Base-by-base conservation (phyloP, 257 asterid species). In the Solanum pimpinellifolium region DNA sequence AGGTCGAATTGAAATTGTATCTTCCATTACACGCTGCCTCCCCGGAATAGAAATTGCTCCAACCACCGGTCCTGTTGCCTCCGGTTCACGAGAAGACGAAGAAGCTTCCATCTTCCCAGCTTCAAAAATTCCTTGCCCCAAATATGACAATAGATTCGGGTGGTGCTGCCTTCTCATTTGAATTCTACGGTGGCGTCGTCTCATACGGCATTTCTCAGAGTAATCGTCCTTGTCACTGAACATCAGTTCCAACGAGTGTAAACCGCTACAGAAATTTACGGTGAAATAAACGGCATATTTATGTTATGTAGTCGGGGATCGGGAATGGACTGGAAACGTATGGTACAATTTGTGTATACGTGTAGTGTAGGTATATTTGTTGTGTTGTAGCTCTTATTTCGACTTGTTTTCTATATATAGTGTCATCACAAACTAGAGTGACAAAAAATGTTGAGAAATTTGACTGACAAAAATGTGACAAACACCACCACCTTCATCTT, bases 1-100 rank as follows among this genome's bases (percentile, higher is more conserved):
- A 12, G 86, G 83, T 23, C 49, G 12, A 76, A 88, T 77, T 27
- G 56, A 52, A 14, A 80, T 29, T 5, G 84, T 68, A 46, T 88
- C 90, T 41, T 88, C 88, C 88, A 88, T 88, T 41, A 9, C 85
- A 29, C 86, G 86, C 66, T 35, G 83, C 83, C 86, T 69, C 21
- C 90, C 90, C 16, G 88, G 39, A 7, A 88, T 31, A 13, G 90
- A 86, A 21, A 88, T 74, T 29, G 86, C 44, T 21, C 90, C 90
- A 42, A 85, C 76, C 70, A 65, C 49, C 39, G 39, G 39, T 37
- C 39, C 39, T 37, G 7, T 5, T 16, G 81, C 18, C 10, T 5
- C 16, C 7, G 13, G 9, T 10, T 52, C n/a, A 52, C 62, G n/a
- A 52, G 60, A 8, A 4, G 60, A 21, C 33, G 33, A 13, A 4